Evolutionary conservation across 352 stramenopile genomes (phyloP).

Genomic region (Phytophthora agathidicida): DNA sequence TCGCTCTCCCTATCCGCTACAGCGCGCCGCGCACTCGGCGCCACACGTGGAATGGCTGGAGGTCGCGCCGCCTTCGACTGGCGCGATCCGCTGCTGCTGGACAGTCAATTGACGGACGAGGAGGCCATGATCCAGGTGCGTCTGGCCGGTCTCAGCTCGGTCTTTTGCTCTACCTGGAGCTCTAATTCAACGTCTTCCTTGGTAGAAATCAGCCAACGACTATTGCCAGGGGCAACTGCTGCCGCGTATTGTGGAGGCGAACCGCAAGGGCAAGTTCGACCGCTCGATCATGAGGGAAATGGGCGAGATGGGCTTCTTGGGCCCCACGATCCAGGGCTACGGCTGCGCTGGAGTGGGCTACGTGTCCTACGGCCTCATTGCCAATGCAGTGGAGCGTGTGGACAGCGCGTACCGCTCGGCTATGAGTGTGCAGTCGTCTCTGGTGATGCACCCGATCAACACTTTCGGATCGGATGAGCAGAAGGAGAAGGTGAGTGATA

Average conservation of each 20-base stretch:
- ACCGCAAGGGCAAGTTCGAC: constrained; percentile 95
- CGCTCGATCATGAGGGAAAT: constrained; percentile 95
- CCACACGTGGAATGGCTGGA: constrained; percentile 51
- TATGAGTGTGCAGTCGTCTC: constrained; percentile 97
- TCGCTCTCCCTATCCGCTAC: constrained; percentile 25
- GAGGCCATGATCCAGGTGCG: constrained; percentile 91
- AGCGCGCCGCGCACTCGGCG: constrained; percentile 26
- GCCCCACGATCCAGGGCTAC: constrained; percentile 95
- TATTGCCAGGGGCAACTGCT: constrained; percentile 96
- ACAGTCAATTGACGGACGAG: constrained; percentile 88
- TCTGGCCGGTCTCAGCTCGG: background rate
- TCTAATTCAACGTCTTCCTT: constrained; percentile 1
- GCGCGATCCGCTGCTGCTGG: constrained; percentile 81
- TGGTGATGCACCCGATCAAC: constrained; percentile 99
- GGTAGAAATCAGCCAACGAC: constrained; percentile 89
- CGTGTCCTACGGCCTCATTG: constrained; percentile 97
- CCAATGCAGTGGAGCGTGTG: constrained; percentile 95
- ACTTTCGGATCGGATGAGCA: constrained; percentile 96
- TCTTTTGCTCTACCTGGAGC: background rate
- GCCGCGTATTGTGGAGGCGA: constrained; percentile 93
- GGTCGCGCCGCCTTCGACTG: constrained; percentile 73
- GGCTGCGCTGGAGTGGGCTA: constrained; percentile 95
- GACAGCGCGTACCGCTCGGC: constrained; percentile 97
- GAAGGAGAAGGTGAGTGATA: constrained; percentile 87
- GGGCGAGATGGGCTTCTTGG: constrained; percentile 94